Conservation (phyloP, 345 rosid genomes). For the Zanthoxylum bungeanum region DNA sequence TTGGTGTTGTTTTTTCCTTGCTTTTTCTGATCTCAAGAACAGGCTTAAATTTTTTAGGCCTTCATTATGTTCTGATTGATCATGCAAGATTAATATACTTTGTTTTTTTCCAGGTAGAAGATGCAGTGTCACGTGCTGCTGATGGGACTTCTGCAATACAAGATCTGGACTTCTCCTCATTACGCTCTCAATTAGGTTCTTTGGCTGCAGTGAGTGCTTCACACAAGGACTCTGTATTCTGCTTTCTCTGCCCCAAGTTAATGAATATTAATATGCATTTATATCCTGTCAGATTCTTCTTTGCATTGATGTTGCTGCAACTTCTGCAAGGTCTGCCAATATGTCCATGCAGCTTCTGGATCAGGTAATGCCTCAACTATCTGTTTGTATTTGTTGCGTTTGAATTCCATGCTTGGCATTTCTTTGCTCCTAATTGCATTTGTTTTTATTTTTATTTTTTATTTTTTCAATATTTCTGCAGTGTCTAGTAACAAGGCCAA, state of each 20-base stretch:
- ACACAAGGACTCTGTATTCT: conserved; percentile 13
- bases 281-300: conserved; percentile 74
- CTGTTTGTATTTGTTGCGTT: conserved; percentile 10
- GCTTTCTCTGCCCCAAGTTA: conserved; percentile 10
- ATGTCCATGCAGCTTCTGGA: conserved; percentile 78
- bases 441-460: conserved; percentile 4
- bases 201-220: conserved; percentile 74
- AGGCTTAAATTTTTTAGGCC: not conserved
- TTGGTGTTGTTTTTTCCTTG: not conserved
- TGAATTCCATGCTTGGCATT: not conserved
- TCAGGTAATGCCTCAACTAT: conserved; percentile 50
- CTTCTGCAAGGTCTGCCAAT: conserved; percentile 74
- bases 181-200: conserved; percentile 78
- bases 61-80: not conserved
- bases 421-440: conserved; percentile 1
- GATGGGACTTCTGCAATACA: conserved; percentile 66
- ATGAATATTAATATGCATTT: conserved; percentile 22
- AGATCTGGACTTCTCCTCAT: conserved; percentile 66
- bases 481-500: not conserved
- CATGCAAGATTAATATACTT: not conserved
- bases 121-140: conserved; percentile 79
- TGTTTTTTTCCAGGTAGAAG: conserved; percentile 61
- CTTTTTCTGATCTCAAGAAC: not conserved
- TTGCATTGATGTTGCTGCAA: conserved; percentile 88
- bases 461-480: not conserved